A percentile compares a stretch with the other conserved stretches of the same genome.
Evolutionary conservation across 2,329 filamentous ascomycete species (phyloP).

Genomic region (Arthroderma sp.): DNA sequence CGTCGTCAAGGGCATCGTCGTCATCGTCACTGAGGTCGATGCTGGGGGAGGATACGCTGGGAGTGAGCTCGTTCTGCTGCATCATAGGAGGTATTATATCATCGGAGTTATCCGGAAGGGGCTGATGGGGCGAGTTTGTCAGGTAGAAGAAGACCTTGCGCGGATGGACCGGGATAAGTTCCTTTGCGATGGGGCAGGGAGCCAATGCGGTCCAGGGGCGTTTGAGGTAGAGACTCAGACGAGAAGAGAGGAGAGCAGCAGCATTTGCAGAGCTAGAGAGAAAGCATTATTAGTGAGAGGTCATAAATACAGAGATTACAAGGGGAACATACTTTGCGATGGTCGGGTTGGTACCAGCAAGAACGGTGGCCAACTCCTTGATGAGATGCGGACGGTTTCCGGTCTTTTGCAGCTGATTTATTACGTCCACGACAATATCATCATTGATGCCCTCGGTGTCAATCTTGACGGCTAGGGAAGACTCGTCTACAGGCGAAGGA

Average conservation of each 20-base stretch:
- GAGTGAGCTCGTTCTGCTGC: constrained; percentile 58
- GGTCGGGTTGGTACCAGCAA: constrained; percentile 62
- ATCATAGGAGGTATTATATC: constrained; percentile 37
- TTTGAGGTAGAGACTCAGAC: constrained; percentile 79
- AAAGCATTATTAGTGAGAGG: constrained; percentile 17
- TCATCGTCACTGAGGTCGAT: constrained; percentile 39
- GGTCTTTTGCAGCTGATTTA: constrained; percentile 76
- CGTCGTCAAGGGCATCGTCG: constrained; percentile 58
- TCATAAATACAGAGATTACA: constrained; percentile 6
- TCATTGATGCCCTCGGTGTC: constrained; percentile 80
- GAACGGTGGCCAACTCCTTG: constrained; percentile 74
- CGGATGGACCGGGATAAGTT: constrained; percentile 82
- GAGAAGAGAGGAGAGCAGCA: constrained; percentile 85
- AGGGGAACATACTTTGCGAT: constrained; percentile 69
- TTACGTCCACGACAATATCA: constrained; percentile 84
- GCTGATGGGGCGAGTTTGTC: constrained; percentile 71
- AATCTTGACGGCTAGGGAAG: constrained; percentile 40
- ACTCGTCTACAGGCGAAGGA: constrained; percentile 50
- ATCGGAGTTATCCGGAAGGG: constrained; percentile 55
- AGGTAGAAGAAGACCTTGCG: constrained; percentile 95
- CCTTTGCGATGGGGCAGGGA: constrained; percentile 82
- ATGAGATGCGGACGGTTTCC: constrained; percentile 87
- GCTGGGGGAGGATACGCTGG: constrained; percentile 60
- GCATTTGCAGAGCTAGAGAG: constrained; percentile 75
- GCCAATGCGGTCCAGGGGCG: constrained; percentile 65